Evolutionary conservation across 2,329 filamentous ascomycete genomes (phyloP).

Genomic region (Grosmannia huntii): DNA sequence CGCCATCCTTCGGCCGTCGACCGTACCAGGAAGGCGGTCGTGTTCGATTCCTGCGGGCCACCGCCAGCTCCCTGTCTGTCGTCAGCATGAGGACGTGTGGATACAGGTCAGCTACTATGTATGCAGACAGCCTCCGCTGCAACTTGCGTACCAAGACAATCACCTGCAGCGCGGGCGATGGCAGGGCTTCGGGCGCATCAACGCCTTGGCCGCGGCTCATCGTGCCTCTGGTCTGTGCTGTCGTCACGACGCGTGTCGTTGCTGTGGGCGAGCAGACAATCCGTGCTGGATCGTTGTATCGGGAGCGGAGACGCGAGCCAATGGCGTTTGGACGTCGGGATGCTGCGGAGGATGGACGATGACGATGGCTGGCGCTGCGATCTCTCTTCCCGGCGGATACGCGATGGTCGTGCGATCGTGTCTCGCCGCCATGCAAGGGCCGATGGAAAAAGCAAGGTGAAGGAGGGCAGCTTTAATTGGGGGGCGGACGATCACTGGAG

Average conservation of each 20-base stretch:
- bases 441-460: background rate
- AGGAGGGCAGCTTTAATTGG: background rate
- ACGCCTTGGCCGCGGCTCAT: constrained; percentile 9
- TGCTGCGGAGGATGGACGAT: no score
- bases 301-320: no score
- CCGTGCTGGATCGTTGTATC: no score
- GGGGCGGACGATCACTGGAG: background rate
- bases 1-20: constrained; percentile 69
- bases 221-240: no score
- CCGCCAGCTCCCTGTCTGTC: constrained; percentile 65
- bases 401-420: no score
- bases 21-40: constrained; percentile 79
- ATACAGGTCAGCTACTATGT: background rate
- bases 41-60: constrained; percentile 79
- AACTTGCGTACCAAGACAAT: constrained; percentile 62
- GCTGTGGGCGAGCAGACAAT: no score
- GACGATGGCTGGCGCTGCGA: no score
- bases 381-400: no score
- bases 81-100: constrained; percentile 2
- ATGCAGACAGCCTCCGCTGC: no score
- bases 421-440: background rate
- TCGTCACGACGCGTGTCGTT: no score
- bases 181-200: constrained; percentile 4
- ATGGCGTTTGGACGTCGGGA: no score
- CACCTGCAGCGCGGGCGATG: constrained; percentile 48